Evolutionary conservation across 1,139 yeast genomes (phyloP), one percentile per base, ranked within the genome.

Genomic region (Suhomyces wounanorum): DNA sequence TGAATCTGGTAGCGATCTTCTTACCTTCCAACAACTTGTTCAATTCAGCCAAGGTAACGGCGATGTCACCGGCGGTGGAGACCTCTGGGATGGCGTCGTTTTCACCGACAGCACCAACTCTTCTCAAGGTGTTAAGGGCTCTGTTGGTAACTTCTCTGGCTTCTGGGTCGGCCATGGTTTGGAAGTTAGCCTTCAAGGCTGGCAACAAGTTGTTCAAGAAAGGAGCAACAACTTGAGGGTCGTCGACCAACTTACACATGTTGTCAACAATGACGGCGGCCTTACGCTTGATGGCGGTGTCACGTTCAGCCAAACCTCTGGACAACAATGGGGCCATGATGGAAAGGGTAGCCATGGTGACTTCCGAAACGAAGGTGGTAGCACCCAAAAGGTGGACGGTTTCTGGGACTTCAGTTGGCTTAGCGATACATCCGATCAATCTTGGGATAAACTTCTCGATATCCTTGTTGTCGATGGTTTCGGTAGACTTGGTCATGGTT

Each of bases 241-340:
- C 99, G 72, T 94, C 98, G 81, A 94, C 99, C 79, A 94, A 89
- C 83, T 94, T 94, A 89, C 99, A 94, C 99, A 94, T 94, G 96
- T 94, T 94, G 78, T 94, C 99, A 69, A 92, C 89, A 78, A 94
- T 94, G 73, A 94, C 99, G 67, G 99, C 99, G 69, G 98, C 87
- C 85, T 94, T 94, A 85, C 99, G 92, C 89, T 94, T 94, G 83
- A 94, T 94, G 66, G 98, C 83, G 65, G 99, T 94, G 69, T 94
- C 99, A 84, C 99, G 95, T 83, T 94, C 99, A 73, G 96, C 96
- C 73, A 94, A 85, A 91, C 99, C 99, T 88, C 99, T 92, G 65
- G 96, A 85, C 75, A 94, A 85, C 75, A 94, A 85, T 73, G 99
- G 99, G 66, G 92, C 97, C 99, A 94, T 94, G 81, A 94, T 94